Base-by-base conservation (phyloP, 768 basidiomycete species). In the Dacryopinax primogenitus region DNA sequence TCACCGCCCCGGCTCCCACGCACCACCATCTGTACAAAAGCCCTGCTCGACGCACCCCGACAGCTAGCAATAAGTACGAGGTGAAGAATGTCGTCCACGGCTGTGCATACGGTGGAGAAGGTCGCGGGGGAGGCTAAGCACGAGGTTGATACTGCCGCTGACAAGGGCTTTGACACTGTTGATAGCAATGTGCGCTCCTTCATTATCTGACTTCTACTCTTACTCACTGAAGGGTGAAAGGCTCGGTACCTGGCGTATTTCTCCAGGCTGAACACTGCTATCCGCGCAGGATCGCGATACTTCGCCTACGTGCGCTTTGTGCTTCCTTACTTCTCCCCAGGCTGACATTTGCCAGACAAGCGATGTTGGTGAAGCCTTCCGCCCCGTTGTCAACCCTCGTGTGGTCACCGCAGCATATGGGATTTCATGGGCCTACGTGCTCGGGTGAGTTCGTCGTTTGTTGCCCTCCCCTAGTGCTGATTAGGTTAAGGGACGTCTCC, bases 361-460 rank as follows among this genome's bases (percentile, higher is more conserved):
- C 75, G 88, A 90, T 71, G 77, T 90, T 28, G 90, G 90, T 51
- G 90, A 91, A 75, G 86, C 88, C 0, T 90, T 91, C 73, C 79
- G 90, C 11, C 88, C 89, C 1, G 82, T 91, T 35, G 86, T 90
- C 1, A 82, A 83, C 36, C 86, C 90, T 1, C 80, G 80, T 73
- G 67, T 87, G 16, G 88, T 92, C 13, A 82, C 82, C 1, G 86
- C 86, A 35, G 87, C 86, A 11, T 92, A 92, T 71, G 89, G 87
- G 15, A 75, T 91, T 63, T 88, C 87, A 0, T 90, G 89, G 88
- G 70, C 87, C 61, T 92, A 92, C 75, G 81, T 92, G 44, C 78
- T 79, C 16, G 87, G 86, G 79, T 80, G 69, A 69, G 77, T 70
- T 28, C 62, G 32, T 11, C n/a, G 33, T 15, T 35, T 34, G 36